Conservation (phyloP, 495 filamentous ascomycete genomes). For the Aspergillus indologenus region DNA sequence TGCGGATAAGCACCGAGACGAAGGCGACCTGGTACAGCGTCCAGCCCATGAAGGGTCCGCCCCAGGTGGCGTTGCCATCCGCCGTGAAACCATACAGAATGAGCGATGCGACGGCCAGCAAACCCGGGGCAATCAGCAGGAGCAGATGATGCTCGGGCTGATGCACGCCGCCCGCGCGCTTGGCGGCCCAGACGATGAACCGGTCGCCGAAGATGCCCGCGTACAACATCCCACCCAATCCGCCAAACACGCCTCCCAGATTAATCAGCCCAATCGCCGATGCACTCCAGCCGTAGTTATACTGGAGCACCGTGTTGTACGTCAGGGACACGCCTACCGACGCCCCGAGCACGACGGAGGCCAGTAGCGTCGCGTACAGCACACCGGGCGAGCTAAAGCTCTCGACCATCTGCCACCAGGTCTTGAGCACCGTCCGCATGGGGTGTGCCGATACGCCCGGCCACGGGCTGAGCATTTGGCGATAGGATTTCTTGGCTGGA, state of each 20-base stretch:
- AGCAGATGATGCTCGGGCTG: slow-evolving; percentile 35
- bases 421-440: slow-evolving; percentile 14
- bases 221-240: slow-evolving; percentile 37
- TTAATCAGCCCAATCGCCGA: slow-evolving; percentile 35
- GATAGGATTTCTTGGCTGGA: slow-evolving; percentile 27
- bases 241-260: slow-evolving; percentile 34
- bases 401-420: slow-evolving; percentile 33
- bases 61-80: slow-evolving; percentile 26
- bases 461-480: slow-evolving; percentile 31
- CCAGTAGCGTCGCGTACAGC: slow-evolving; percentile 32
- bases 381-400: slow-evolving; percentile 37
- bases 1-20: slow-evolving; percentile 35
- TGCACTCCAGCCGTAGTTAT: slow-evolving; percentile 31
- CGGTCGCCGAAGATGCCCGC: slow-evolving; percentile 31
- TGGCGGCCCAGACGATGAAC: slow-evolving; percentile 34
- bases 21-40: slow-evolving; percentile 34
- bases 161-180: slow-evolving; percentile 31
- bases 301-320: slow-evolving; percentile 35
- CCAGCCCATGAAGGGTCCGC: slow-evolving; percentile 40
- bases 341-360: slow-evolving; percentile 33
- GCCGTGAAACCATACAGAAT: slow-evolving; percentile 38
- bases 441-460: slow-evolving; percentile 14
- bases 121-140: slow-evolving; percentile 31
- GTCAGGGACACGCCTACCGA: slow-evolving; percentile 34
- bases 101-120: slow-evolving; percentile 28